Evolutionary conservation across 352 stramenopile species (phyloP).

Genomic region (Globisporangium radiosum): DNA sequence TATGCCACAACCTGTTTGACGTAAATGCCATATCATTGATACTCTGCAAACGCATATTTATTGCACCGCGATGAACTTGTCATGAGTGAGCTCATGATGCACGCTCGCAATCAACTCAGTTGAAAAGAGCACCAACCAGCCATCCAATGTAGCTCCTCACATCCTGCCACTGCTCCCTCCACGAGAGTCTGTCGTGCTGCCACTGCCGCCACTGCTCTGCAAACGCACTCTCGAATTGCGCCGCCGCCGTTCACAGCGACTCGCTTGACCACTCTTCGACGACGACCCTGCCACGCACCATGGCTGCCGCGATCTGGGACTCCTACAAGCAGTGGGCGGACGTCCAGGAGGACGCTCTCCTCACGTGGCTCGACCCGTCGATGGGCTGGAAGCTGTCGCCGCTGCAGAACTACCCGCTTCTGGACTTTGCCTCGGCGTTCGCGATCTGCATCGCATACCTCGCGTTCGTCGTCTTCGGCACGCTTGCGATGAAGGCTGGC

Average conservation of each 20-base stretch:
- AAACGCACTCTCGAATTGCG: slow-evolving; percentile 7
- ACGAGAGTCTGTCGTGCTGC: too few relatives aligned
- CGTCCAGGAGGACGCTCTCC: slow-evolving; percentile 31
- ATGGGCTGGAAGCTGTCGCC: slow-evolving; percentile 42
- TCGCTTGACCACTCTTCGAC: slow-evolving; percentile 1
- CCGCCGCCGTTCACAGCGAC: slow-evolving; percentile 6
- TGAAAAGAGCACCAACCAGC: too few relatives aligned
- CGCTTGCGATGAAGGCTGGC: slow-evolving; percentile 71
- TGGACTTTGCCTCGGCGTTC: slow-evolving; percentile 51
- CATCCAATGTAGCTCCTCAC: too few relatives aligned
- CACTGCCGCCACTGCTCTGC: too few relatives aligned
- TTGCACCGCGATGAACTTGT: too few relatives aligned
- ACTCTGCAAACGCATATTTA: too few relatives aligned
- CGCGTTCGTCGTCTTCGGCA: slow-evolving; percentile 62
- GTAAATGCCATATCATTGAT: too few relatives aligned
- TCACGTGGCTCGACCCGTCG: slow-evolving; percentile 42
- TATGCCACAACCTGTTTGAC: too few relatives aligned
- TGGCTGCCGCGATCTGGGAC: slow-evolving; percentile 36
- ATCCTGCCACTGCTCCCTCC: too few relatives aligned
- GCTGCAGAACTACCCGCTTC: slow-evolving; percentile 30
- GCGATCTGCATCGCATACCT: slow-evolving; percentile 58
- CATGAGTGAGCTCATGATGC: too few relatives aligned
- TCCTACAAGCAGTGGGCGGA: slow-evolving; percentile 61
- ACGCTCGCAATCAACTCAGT: too few relatives aligned
- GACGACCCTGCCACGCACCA: slow-evolving; percentile 4